A percentile compares a stretch with the other conserved stretches of the same genome.
phyloP scores from a whole-genome alignment of 2,329 filamentous ascomycete genomes.

The Ophiostoma populinum region DNA sequence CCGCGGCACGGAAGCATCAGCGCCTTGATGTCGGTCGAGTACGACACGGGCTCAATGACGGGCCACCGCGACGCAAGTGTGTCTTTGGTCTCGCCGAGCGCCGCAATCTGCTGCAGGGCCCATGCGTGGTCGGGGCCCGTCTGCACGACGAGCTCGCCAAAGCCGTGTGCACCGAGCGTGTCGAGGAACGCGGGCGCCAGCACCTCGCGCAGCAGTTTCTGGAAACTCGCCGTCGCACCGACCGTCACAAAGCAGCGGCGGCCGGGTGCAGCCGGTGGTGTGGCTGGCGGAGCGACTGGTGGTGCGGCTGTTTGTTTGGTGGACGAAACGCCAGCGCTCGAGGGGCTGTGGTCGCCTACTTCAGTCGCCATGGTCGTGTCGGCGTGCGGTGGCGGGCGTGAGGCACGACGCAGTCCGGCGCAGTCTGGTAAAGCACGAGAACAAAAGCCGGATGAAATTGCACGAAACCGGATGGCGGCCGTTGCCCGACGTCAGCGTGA shows the following conservation, averaged over 20 bases:
- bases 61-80: conserved; percentile 4
- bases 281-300: neutral
- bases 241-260: conserved; percentile 66
- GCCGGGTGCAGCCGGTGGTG: conserved; percentile 7
- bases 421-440: no score
- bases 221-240: conserved; percentile 79
- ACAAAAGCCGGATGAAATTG: no score
- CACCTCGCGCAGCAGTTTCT: conserved; percentile 48
- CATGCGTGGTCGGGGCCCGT: conserved; percentile 53
- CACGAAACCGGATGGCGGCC: no score
- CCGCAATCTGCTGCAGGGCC: conserved; percentile 22
- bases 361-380: no score
- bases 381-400: no score
- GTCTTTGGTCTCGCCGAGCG: conserved; percentile 17
- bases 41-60: conserved; percentile 36
- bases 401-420: no score
- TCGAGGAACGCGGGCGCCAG: conserved; percentile 45
- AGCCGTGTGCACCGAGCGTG: conserved; percentile 39
- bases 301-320: no score
- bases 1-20: conserved; percentile 41
- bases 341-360: no score
- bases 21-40: conserved; percentile 41
- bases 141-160: conserved; percentile 60
- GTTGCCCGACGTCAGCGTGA: no score
- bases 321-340: no score